Conservation (phyloP, 768 basidiomycete species). For the Hirschioporus abietinus region DNA sequence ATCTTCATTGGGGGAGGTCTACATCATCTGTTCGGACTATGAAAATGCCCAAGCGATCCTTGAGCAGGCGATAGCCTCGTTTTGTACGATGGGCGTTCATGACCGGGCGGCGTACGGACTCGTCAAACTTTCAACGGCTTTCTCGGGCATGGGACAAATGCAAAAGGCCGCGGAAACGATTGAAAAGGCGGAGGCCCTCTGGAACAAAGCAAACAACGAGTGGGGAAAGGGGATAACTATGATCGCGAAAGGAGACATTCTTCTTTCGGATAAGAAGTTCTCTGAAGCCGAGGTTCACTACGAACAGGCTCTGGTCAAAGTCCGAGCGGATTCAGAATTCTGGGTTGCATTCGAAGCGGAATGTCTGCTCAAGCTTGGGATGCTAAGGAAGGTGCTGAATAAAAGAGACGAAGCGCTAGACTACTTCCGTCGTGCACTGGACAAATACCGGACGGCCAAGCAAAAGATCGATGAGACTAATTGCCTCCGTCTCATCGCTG, state of each 20-base stretch:
- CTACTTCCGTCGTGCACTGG: background rate
- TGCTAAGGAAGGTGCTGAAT: background rate
- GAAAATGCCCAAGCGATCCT: background rate
- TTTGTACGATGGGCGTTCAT: background rate
- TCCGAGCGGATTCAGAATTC: background rate
- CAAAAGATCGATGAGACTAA: background rate
- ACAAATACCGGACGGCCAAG: background rate
- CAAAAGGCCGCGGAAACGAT: background rate
- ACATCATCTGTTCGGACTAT: background rate
- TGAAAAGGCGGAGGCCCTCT: background rate
- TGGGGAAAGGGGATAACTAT: background rate
- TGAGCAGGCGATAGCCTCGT: background rate
- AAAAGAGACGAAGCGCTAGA: background rate
- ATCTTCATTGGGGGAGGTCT: background rate
- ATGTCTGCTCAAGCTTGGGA: background rate
- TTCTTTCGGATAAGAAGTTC: background rate
- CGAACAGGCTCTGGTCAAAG: background rate
- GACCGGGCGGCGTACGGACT: background rate
- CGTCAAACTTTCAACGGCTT: background rate
- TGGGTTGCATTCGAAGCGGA: background rate
- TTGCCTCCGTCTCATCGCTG: background rate
- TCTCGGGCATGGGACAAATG: background rate
- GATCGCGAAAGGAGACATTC: background rate
- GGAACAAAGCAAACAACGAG: background rate
- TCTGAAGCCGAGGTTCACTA: background rate